phyloP scores from a whole-genome alignment of 2,329 filamentous ascomycete genomes.

The Lanzia echinophila region DNA sequence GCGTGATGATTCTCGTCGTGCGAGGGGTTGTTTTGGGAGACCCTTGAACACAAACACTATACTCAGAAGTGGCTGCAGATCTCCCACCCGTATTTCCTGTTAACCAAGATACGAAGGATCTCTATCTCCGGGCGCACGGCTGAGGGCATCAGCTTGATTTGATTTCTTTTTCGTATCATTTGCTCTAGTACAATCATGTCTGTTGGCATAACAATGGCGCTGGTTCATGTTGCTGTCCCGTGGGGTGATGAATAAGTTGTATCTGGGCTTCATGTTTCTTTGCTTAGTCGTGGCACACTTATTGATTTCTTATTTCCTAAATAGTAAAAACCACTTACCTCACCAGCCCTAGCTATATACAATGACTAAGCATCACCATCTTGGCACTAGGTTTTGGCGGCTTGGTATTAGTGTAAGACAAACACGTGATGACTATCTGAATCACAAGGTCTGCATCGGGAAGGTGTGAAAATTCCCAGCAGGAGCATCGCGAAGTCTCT shows the following conservation, averaged over 20 bases:
- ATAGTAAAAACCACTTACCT: no score
- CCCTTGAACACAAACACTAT: background rate
- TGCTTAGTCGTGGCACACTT: background rate
- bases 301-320: no score
- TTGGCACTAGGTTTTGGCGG: no score
- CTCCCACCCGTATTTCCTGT: background rate
- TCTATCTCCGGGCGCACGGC: background rate
- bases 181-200: background rate
- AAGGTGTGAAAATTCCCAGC: no score
- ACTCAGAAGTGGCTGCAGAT: constrained; percentile 1
- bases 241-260: background rate
- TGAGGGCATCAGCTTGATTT: background rate
- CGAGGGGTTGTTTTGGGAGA: background rate
- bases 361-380: no score
- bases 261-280: background rate
- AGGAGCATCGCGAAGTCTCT: no score
- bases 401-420: no score
- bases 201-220: background rate
- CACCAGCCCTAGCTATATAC: no score
- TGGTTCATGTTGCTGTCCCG: background rate
- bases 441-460: no score
- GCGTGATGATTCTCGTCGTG: background rate
- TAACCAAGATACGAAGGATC: background rate
- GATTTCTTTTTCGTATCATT: background rate
- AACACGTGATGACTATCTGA: no score